Conservation (phyloP, 2,329 filamentous ascomycete species). For the Ophiostoma quercus region DNA sequence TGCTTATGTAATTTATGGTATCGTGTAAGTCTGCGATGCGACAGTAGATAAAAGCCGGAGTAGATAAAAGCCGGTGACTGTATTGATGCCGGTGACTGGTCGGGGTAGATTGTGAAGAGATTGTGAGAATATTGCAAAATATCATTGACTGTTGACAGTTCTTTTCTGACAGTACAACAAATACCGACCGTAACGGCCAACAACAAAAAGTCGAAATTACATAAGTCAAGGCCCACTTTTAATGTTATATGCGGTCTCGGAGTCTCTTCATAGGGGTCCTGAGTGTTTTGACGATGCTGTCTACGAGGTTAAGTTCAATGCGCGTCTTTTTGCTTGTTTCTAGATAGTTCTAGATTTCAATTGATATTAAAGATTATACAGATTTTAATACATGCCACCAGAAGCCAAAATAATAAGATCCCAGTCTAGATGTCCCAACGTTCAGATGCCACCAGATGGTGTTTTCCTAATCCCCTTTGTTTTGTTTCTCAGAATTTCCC, state of each 20-base stretch:
- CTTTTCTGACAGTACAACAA: not conserved
- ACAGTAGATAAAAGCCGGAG: not conserved
- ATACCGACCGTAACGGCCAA: not conserved
- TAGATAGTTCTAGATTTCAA: not conserved
- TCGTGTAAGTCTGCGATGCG: not conserved
- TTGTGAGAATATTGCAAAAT: too few relatives aligned
- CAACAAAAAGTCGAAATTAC: not conserved
- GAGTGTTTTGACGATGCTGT: too few relatives aligned
- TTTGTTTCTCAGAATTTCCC: too few relatives aligned
- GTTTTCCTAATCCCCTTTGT: not conserved
- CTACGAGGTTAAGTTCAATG: too few relatives aligned
- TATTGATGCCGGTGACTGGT: not conserved
- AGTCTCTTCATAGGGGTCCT: not conserved
- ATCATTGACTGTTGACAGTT: not conserved
- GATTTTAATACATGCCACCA: not conserved
- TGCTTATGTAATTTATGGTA: not conserved
- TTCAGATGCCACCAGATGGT: not conserved
- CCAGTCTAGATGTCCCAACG: not conserved
- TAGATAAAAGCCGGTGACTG: not conserved
- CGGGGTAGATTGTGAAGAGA: not conserved
- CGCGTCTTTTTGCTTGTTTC: not conserved
- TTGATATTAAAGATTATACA: conserved; percentile 2
- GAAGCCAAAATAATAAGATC: not conserved
- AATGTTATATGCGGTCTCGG: not conserved
- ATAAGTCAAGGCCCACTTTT: not conserved